Base-by-base conservation (phyloP, 1,284 basidiomycete species). In the Cutaneotrichosporon dermatis region DNA sequence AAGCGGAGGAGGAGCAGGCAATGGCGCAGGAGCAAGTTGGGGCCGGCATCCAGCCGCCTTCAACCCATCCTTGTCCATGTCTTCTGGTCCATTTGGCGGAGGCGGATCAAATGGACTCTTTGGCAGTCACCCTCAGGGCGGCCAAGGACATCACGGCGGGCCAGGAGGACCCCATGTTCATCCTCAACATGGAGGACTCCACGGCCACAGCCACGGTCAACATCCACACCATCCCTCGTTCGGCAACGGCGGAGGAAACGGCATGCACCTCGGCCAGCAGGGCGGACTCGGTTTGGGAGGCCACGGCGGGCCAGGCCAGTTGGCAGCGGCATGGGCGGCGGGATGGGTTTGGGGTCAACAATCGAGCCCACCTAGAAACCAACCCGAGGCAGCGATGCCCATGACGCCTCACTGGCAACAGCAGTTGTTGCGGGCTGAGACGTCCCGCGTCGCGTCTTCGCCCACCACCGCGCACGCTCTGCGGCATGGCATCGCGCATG, bases 381-480 rank as follows among this genome's bases (percentile, higher is more conserved):
- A 62, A 41, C 56, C 60, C 33, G 74, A 76, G 57, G 62, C 64
- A 7, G 56, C 60, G 4, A 62, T 74, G 51, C 75, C 74, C 4
- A 62, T 76, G 59, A 75, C 75, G 10, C 58, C 65, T 16, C 67
- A 71, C 51, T 80, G 79, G 79, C 77, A 79, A 62, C 76, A 79
- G 62, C 79, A 80, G 66, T 57, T 80, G 34, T 25, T 74, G 51
- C 61, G 67, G 37, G 73, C 73, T 13, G 73, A 78, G 65, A 76
- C 80, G 41, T 82, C 82, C n/a, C 74, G 83, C 45, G 73, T 79
- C 51, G 78, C 81, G 2, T 76, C 77, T 7, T 77, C 81, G 12
- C 81, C 0, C 83, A 84, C 66, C 82, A 83, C 66, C 81, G 83
- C 34, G 83, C 83, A 12, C 73, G 83, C 33, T 81, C 82, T 16